A percentile compares a stretch with the other conserved stretches of the same genome.
Conservation (phyloP, 1,139 yeast species). For the Hansenula lynferdii region DNA sequence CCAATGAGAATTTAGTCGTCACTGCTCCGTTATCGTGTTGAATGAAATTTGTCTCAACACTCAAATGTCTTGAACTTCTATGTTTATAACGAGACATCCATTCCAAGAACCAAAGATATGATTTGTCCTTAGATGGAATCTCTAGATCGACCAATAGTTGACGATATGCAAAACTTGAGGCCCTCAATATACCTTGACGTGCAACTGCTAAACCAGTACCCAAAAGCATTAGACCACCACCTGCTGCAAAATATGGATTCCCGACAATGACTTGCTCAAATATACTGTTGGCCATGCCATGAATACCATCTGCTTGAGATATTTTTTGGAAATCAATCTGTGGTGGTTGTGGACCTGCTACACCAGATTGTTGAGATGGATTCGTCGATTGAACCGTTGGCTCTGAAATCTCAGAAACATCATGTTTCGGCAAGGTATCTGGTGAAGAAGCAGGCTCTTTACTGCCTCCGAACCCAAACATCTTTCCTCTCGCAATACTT, state of each 20-base stretch:
- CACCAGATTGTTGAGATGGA: conserved; percentile 1
- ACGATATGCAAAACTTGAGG: conserved; percentile 67
- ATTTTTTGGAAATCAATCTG: conserved; percentile 16
- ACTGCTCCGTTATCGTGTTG: conserved; percentile 95
- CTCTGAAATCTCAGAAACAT: not conserved
- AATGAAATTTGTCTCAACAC: conserved; percentile 81
- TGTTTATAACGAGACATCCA: conserved; percentile 90
- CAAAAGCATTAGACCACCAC: conserved; percentile 92
- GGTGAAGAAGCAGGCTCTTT: not conserved
- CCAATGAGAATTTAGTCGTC: conserved; percentile 79
- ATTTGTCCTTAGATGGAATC: conserved; percentile 89
- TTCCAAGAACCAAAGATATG: conserved; percentile 90
- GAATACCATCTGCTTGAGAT: conserved; percentile 15
- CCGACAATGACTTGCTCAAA: conserved; percentile 50
- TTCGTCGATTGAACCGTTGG: not conserved
- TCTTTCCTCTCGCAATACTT: too few species aligned
- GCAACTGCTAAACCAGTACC: conserved; percentile 85
- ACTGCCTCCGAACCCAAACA: conserved; percentile 1
- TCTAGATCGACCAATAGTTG: conserved; percentile 89
- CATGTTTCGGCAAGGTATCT: not conserved
- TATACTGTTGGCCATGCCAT: conserved; percentile 17
- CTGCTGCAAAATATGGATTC: conserved; percentile 95
- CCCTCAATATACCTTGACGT: conserved; percentile 60
- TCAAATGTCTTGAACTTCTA: conserved; percentile 74
- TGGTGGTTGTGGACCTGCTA: conserved; percentile 6